Conservation (phyloP, 768 basidiomycete genomes). For the Chiua virens region DNA sequence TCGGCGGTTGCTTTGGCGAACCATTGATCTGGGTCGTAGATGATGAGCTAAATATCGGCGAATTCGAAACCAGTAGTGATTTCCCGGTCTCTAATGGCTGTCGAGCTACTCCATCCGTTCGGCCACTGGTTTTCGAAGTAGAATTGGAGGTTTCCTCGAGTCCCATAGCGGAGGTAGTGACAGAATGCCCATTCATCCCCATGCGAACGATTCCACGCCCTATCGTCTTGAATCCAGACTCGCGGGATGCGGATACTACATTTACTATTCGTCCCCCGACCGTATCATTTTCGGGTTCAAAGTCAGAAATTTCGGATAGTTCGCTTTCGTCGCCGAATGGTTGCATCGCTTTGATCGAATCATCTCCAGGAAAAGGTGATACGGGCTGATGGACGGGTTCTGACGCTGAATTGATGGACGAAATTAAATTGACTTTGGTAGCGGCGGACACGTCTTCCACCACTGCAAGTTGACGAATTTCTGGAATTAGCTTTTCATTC, state of each 20-base stretch:
- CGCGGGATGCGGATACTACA: background rate
- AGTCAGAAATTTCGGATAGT: constrained; percentile 36
- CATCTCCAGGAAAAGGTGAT: background rate
- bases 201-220: constrained; percentile 1
- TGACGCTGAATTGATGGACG: background rate
- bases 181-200: constrained; percentile 12
- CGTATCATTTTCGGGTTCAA: constrained; percentile 12
- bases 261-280: background rate
- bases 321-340: constrained; percentile 23
- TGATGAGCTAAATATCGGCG: constrained; percentile 11
- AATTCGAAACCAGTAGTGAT: background rate
- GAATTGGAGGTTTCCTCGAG: background rate
- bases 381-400: background rate
- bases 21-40: constrained; percentile 15
- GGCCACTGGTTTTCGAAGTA: background rate
- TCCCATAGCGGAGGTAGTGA: background rate
- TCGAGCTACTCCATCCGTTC: background rate
- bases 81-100: background rate
- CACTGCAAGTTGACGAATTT: background rate
- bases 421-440: background rate
- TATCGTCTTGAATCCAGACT: background rate
- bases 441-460: background rate
- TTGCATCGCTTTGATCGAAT: background rate
- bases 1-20: constrained; percentile 6
- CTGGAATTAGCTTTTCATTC: background rate